Evolutionary conservation across 176 grass and related monocot genomes (phyloP), one percentile per base, ranked within the genome.

Genomic region (Oryza coarctata): DNA sequence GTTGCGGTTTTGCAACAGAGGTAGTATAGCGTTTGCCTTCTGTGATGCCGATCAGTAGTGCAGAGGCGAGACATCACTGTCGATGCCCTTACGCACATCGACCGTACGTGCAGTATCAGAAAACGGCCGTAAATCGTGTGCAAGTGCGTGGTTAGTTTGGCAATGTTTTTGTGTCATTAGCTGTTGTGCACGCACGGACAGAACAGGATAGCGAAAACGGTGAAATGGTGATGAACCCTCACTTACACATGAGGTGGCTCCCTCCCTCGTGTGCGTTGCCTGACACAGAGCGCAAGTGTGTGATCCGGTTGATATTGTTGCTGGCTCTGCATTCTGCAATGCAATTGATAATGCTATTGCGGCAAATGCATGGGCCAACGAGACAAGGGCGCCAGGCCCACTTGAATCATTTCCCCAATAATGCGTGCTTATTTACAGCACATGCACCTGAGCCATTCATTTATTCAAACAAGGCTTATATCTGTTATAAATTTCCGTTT

Each of bases 331-430:
- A 20, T 3, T 52, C 35, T 71, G 79, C 31, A 20, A 27, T 38
- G 23, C 41, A 26, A 26, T 63, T 73, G 38, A 28, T 29, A 20
- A 35, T 60, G 74, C 63, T 26, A 14, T 45, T 40, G 64, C 29
- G 27, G 58, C 35, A 13, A n/a, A 29, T 1, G 32, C 25, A 85
- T 82, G 65, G 65, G 18, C 77, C 77, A 71, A 22, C 29, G 43
- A 27, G 32, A 55, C 38, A 10, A 84, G 63, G 70, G 31, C 82
- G 55, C 38, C 14, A 84, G 70, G 70, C 40, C 82, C 82, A 57
- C 77, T 27, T 0, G 40, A 86, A 86, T 34, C 33, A 81, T 86
- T 57, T 65, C 22, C 27, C 27, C 55, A 77, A 72, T 86, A 82
- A 86, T 86, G 68, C 34, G 58, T 32, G 10, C 22, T 50, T n/a